Conservation (phyloP, 208 protist genomes). For the Lotmaria passim region DNA sequence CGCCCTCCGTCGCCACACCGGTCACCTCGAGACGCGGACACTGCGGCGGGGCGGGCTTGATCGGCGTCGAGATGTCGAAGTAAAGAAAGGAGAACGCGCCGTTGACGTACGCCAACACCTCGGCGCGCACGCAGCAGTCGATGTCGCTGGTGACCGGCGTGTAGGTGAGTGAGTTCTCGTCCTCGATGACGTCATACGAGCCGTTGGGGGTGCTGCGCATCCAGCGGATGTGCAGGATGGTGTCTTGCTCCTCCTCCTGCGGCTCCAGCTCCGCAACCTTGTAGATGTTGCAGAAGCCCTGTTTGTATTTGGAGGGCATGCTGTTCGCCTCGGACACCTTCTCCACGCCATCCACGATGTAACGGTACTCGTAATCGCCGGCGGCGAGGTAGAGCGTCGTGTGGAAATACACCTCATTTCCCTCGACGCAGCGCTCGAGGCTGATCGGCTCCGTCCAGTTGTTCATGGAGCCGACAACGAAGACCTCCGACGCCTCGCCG, state of each 20-base stretch:
- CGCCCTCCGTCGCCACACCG: conserved; percentile 76
- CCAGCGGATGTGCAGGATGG: conserved; percentile 93
- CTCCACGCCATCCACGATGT: conserved; percentile 93
- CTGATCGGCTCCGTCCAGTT: conserved; percentile 92
- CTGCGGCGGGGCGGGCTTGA: conserved; percentile 75
- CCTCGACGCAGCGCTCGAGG: conserved; percentile 78
- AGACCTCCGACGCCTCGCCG: conserved; percentile 91
- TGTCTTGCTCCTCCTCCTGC: conserved; percentile 83
- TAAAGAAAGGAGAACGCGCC: conserved; percentile 90
- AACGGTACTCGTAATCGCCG: conserved; percentile 93
- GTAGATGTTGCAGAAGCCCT: conserved; percentile 90
- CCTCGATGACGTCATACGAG: conserved; percentile 88
- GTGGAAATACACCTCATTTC: conserved; percentile 88
- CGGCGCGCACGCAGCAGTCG: conserved; percentile 82
- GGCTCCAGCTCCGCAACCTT: conserved; percentile 74
- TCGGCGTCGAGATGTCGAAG: conserved; percentile 90
- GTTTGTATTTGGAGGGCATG: conserved; percentile 85
- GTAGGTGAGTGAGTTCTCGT: conserved; percentile 84
- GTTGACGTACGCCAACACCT: conserved; percentile 91
- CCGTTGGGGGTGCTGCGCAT: conserved; percentile 80
- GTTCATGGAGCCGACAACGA: conserved; percentile 93
- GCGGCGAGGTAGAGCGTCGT: conserved; percentile 91
- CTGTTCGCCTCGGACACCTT: conserved; percentile 86
- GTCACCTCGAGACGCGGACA: conserved; percentile 86
- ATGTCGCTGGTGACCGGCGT: conserved; percentile 79